Conservation (phyloP, 768 basidiomycete species). For the Suillus subaureus region DNA sequence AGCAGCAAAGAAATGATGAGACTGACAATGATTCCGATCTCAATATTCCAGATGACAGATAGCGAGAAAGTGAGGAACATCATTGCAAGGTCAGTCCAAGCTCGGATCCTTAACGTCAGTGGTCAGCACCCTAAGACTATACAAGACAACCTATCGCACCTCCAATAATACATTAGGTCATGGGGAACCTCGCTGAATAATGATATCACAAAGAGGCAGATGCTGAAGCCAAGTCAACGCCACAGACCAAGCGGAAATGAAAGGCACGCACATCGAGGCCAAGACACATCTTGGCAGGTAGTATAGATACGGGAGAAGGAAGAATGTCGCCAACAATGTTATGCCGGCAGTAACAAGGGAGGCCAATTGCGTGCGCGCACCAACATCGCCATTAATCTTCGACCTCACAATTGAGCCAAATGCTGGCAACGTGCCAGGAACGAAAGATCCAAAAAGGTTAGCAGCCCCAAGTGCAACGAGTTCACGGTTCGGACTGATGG, state of each 20-base stretch:
- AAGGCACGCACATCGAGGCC: slow-evolving; percentile 72
- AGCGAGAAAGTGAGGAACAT: slow-evolving; percentile 88
- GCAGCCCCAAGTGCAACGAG: slow-evolving; percentile 87
- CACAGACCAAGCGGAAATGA: slow-evolving; percentile 7
- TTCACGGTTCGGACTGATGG: slow-evolving; percentile 93
- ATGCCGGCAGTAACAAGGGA: slow-evolving; percentile 74
- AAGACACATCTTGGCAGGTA: slow-evolving; percentile 90
- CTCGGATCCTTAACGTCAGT: slow-evolving; percentile 65
- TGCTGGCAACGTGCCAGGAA: slow-evolving; percentile 89
- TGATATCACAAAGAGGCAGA: slow-evolving; percentile 82
- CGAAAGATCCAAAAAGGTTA: slow-evolving; percentile 76
- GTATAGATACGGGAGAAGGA: slow-evolving; percentile 83
- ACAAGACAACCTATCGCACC: slow-evolving; percentile 41
- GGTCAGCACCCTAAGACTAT: not conserved
- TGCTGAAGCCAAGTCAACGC: slow-evolving; percentile 45
- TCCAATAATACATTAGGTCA: slow-evolving; percentile 84
- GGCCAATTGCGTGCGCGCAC: slow-evolving; percentile 88
- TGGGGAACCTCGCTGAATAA: slow-evolving; percentile 86
- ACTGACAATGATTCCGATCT: slow-evolving; percentile 90
- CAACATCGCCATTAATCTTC: slow-evolving; percentile 88
- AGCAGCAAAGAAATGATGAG: slow-evolving; percentile 86
- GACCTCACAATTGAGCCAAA: slow-evolving; percentile 93
- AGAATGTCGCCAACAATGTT: slow-evolving; percentile 85
- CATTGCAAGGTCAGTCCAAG: slow-evolving; percentile 88
- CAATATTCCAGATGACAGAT: slow-evolving; percentile 88